Conservation (phyloP, 2,329 filamentous ascomycete species). For the Fusarium sp. region DNA sequence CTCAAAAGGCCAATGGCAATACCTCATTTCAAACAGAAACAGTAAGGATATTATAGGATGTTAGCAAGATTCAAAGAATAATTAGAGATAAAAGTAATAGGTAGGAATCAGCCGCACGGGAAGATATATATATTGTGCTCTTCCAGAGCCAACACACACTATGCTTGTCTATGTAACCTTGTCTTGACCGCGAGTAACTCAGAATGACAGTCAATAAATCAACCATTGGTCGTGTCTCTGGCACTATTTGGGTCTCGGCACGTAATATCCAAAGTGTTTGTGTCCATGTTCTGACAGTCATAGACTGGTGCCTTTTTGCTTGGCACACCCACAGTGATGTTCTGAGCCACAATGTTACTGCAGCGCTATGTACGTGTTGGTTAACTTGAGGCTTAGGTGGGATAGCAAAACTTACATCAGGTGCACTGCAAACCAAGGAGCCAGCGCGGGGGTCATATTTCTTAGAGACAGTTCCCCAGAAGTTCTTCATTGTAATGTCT, state of each 20-base stretch:
- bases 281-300: slow-evolving; percentile 44
- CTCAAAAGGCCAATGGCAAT: neutral
- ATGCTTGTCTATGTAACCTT: too few species aligned
- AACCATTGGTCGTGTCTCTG: slow-evolving; percentile 34
- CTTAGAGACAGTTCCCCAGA: slow-evolving; percentile 49
- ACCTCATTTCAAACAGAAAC: neutral
- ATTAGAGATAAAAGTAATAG: too few species aligned
- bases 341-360: slow-evolving; percentile 42
- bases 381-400: fast-evolving
- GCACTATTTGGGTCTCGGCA: slow-evolving; percentile 27
- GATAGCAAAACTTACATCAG: slow-evolving; percentile 39
- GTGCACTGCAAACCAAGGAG: slow-evolving; percentile 49
- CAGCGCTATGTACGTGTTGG: slow-evolving; percentile 39
- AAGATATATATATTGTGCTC: too few species aligned
- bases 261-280: slow-evolving; percentile 30
- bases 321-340: slow-evolving; percentile 43
- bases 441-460: slow-evolving; percentile 51
- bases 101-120: too few species aligned
- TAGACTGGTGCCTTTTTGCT: slow-evolving; percentile 43
- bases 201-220: neutral
- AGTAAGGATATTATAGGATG: neutral
- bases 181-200: too few species aligned
- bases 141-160: too few species aligned
- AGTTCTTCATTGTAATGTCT: slow-evolving; percentile 49
- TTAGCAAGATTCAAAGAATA: too few species aligned